phyloP scores from a whole-genome alignment of 2,329 filamentous ascomycete species.

The Cercospora berteroae region DNA sequence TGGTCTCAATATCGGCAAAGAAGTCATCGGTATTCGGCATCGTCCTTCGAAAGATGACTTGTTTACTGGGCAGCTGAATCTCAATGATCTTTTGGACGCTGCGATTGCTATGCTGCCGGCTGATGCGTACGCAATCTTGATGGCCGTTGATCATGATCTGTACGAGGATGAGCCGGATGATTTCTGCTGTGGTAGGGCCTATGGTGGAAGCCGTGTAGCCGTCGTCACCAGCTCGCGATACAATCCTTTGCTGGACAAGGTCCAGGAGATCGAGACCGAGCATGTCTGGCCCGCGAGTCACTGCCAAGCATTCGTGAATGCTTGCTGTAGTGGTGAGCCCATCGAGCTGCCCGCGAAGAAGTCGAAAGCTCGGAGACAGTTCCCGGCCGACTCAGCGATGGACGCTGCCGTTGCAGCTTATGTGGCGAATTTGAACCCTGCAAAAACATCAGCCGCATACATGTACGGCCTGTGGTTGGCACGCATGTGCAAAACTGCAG shows the following conservation, averaged over 20 bases:
- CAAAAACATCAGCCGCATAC: neutral
- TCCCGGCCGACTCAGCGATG: slow-evolving; percentile 8
- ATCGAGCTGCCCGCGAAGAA: slow-evolving; percentile 9
- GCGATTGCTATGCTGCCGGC: slow-evolving; percentile 53
- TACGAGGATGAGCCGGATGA: slow-evolving; percentile 65
- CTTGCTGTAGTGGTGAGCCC: slow-evolving; percentile 24
- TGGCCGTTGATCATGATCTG: slow-evolving; percentile 61
- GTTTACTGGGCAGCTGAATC: slow-evolving; percentile 56
- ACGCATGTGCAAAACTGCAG: slow-evolving; percentile 56
- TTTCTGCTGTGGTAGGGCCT: slow-evolving; percentile 66
- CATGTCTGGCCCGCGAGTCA: slow-evolving; percentile 67
- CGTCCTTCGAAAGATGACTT: slow-evolving; percentile 50
- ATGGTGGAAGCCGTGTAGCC: slow-evolving; percentile 61
- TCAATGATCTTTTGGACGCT: slow-evolving; percentile 61
- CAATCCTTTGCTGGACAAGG: slow-evolving; percentile 49
- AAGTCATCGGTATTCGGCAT: slow-evolving; percentile 52
- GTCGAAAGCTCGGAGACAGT: slow-evolving; percentile 12
- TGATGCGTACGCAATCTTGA: slow-evolving; percentile 59
- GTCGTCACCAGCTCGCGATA: slow-evolving; percentile 64
- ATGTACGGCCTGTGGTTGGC: slow-evolving; percentile 54
- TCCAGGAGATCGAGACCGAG: slow-evolving; percentile 45
- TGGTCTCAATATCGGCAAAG: slow-evolving; percentile 45
- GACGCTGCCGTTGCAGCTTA: slow-evolving; percentile 19
- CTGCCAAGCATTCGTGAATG: slow-evolving; percentile 53
- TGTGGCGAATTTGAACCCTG: neutral